Evolutionary conservation across 768 basidiomycete genomes (phyloP), one percentile per base, ranked within the genome.

Genomic region (Lentinus tigrinus): DNA sequence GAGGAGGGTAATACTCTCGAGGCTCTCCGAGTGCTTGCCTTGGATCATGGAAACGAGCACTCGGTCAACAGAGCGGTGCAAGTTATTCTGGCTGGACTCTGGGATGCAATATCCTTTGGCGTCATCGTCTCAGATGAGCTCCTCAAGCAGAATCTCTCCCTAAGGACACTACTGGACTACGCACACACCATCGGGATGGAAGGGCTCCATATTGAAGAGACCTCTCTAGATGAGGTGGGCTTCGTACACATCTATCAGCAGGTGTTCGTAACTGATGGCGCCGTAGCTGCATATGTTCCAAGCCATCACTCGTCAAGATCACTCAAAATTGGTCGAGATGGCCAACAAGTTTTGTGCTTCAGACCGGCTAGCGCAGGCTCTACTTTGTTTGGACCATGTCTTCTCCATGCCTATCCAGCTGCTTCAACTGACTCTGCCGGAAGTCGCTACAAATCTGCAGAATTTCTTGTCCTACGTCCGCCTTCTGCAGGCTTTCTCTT

Each of bases 21-120:
- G 13, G 86, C 85, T 0, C 78, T 85, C 10, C 69, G 65, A 13
- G 65, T 81, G 2, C 69, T 85, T 42, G 61, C 84, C 3, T 66
- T 70, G 39, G 76, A 79, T 31, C 61, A 24, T 1, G 48, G 52
- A 0, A 72, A 70, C 14, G 47, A 40, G 3, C 26, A 67, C 0
- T 78, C 77, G 1, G 60, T 67, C 14, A 60, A 55, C 21, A 70
- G 66, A 42, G 85, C 78, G 1, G 67, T 63, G 17, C 52, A 70
- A 21, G 79, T 74, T 39, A 67, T 81, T 14, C 64, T 81, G 16
- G 73, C 76, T 27, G 74, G 69, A 1, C 65, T 85, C 16, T 85
- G 85, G 84, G 64, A 63, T 7, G 65, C 68, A 11, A 64, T 78
- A 17, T 77, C 81, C 0, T 81, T 83, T 44, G 78, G 75, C 2